A percentile compares a stretch with the other conserved stretches of the same genome.
phyloP scores from a whole-genome alignment of 148 eudicot genomes.

The Selenicereus undatus region DNA sequence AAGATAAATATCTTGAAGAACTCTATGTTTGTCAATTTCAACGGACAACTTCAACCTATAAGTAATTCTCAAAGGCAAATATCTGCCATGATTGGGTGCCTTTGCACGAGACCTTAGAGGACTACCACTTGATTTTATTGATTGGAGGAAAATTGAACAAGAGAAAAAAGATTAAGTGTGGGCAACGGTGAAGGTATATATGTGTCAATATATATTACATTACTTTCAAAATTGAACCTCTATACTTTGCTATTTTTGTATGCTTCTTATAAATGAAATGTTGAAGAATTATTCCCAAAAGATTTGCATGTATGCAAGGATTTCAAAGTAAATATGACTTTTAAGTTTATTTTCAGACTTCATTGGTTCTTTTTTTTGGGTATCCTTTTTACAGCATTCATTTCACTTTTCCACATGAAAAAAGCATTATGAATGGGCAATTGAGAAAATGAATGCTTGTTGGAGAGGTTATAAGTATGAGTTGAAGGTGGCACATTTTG shows the following conservation, averaged over 20 bases:
- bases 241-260: too few species aligned
- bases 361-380: too few species aligned
- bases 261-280: too few species aligned
- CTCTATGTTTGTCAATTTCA: too few species aligned
- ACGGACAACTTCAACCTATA: neutral
- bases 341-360: too few species aligned
- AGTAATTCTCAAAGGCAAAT: neutral
- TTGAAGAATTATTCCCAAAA: too few species aligned
- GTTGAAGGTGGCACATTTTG: neutral
- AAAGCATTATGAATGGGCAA: constrained; percentile 8
- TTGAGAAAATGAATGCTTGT: neutral
- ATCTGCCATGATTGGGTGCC: neutral
- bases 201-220: too few species aligned
- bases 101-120: constrained; percentile 12
- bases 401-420: neutral
- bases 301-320: too few species aligned
- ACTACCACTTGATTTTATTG: neutral
- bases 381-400: neutral
- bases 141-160: constrained; percentile 1
- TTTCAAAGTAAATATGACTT: too few species aligned
- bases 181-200: constrained; percentile 1
- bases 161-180: neutral
- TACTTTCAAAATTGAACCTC: too few species aligned
- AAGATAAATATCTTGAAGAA: too few species aligned
- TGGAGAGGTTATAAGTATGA: neutral